Evolutionary conservation across 257 asterid genomes (phyloP), one percentile per base, ranked within the genome.

Genomic region (Jasminum sambac): DNA sequence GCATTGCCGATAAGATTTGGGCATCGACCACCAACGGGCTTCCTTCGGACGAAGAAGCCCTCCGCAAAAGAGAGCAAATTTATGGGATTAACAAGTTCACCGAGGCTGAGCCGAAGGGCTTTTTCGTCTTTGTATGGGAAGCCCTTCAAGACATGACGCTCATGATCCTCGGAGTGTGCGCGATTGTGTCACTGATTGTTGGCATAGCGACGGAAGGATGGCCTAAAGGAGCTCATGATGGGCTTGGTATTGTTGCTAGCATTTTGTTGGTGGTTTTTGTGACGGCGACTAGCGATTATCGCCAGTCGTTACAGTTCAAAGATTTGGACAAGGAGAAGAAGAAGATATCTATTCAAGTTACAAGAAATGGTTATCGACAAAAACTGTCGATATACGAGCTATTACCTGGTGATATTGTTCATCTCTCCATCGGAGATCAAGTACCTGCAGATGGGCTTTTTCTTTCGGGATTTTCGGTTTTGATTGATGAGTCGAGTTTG

Each of bases 61-160:
- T 92, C 37, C 77, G 13, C 57, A 79, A 77, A 5, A 83, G 98
- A 38, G 87, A 89, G 62, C 81, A 81, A 52, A 34, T 83, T 8
- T 89, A 82, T 3, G 98, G 98, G 14, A 76, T 89, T 73, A 91
- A 89, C 59, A 88, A 86, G 57, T 92, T 92, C 77, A 70, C 73
- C 7, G 95, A 90, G 75, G 67, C 67, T 1, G 89, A 74, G 37
- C 66, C 85, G 0, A 85, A 81, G 70, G 83, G 95, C 74, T 92
- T 88, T 72, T 88, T 88, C 89, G 76, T 89, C 17, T 91, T 91
- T 66, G 90, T 91, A 14, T 89, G 86, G 87, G 96, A 91, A 73
- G 96, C 98, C 66, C 96, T 92, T 72, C 96, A 92, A 41, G 98
- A 92, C 72, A 89, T 84, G 87, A 92, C 98, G 16, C 92, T 92